phyloP scores from a whole-genome alignment of 1,284 basidiomycete species.

The Grifola frondosa region DNA sequence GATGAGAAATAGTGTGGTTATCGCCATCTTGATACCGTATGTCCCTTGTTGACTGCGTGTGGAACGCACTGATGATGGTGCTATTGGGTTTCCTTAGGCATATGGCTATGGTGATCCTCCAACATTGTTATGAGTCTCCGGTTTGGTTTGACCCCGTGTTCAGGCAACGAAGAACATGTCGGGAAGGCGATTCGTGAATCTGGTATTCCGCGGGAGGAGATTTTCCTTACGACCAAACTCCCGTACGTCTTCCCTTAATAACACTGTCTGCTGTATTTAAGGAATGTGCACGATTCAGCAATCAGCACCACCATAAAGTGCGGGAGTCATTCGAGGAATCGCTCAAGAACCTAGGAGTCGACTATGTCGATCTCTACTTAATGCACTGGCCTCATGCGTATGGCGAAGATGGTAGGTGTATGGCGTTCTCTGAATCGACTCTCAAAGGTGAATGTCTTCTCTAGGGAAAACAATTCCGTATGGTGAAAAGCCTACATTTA shows the following conservation, averaged over 20 bases:
- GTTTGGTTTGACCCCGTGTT: neutral
- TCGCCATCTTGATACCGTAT: conserved; percentile 24
- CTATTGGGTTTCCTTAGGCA: too few relatives aligned
- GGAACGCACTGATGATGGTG: too few relatives aligned
- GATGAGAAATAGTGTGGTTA: conserved; percentile 25
- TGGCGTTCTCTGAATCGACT: too few relatives aligned
- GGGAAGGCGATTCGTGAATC: conserved; percentile 43
- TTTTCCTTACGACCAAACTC: conserved; percentile 43
- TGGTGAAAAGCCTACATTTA: conserved; percentile 45
- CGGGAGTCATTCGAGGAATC: conserved; percentile 69
- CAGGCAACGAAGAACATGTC: conserved; percentile 39
- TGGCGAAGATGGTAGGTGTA: conserved; percentile 20
- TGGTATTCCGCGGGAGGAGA: conserved; percentile 40
- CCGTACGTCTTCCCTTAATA: conserved; percentile 15
- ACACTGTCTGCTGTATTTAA: neutral
- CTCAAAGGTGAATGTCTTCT: too few relatives aligned
- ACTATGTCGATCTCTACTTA: conserved; percentile 72
- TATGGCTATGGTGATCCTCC: conserved; percentile 19
- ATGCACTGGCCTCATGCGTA: conserved; percentile 66
- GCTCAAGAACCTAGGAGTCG: conserved; percentile 54
- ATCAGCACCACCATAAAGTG: conserved; percentile 59
- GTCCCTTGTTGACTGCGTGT: neutral
- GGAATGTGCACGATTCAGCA: conserved; percentile 28
- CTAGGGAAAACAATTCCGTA: conserved; percentile 11
- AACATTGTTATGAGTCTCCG: too few relatives aligned